phyloP scores from a whole-genome alignment of 306 rosid genomes.

The Acacia crassicarpa region DNA sequence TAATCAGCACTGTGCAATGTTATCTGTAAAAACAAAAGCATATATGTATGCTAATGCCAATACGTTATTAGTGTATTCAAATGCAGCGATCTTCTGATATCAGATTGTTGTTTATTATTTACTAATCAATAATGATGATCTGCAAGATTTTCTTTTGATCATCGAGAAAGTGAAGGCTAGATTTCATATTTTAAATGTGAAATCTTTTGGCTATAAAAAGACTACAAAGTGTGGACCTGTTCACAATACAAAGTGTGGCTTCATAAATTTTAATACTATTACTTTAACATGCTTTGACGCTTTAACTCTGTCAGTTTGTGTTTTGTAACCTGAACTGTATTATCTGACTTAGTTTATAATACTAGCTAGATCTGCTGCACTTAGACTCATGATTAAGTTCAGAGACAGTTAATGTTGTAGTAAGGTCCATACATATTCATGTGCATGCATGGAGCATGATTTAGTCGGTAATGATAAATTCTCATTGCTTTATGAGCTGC shows the following conservation, averaged over 20 bases:
- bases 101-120: neutral
- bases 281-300: slow-evolving; percentile 35
- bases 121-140: neutral
- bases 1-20: slow-evolving; percentile 3
- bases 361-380: slow-evolving; percentile 21
- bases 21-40: slow-evolving; percentile 8
- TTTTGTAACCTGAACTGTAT: neutral
- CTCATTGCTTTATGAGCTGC: neutral
- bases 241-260: no score
- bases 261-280: no score
- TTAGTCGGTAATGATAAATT: neutral
- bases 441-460: neutral
- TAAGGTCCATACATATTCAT: neutral
- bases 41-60: neutral
- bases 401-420: neutral
- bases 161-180: slow-evolving; percentile 17
- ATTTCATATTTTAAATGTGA: slow-evolving; percentile 19
- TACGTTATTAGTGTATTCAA: slow-evolving; percentile 11
- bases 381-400: slow-evolving; percentile 21
- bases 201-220: slow-evolving; percentile 16
- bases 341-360: slow-evolving; percentile 20
- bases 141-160: slow-evolving; percentile 18
- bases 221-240: slow-evolving; percentile 11
- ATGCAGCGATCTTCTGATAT: slow-evolving; percentile 14
- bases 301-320: slow-evolving; percentile 34